Evolutionary conservation across 2,329 filamentous ascomycete genomes (phyloP), one percentile per base, ranked within the genome.

Genomic region (Dactylellina drechsleri): DNA sequence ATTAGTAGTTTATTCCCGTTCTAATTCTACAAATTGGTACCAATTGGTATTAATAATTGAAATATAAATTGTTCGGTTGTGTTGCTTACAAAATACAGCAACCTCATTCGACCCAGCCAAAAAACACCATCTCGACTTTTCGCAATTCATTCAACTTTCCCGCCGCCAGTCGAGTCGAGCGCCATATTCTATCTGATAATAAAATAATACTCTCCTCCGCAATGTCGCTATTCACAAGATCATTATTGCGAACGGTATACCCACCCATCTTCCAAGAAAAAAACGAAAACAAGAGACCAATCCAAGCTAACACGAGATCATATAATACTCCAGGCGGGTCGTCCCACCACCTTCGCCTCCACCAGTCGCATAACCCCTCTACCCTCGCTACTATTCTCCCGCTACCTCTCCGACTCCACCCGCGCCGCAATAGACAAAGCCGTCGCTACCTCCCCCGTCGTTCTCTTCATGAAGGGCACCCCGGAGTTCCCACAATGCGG

Each of bases 391-490:
- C 1, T 74, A 49, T 47, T 62, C 50, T 50, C 57, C 57, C 62
- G 70, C 2, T 67, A 58, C 52, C 87, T 99, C 56, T 97, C 94
- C 36, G 87, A 90, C 79, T 87, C 92, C 81, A 95, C 92, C 10
- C 89, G 87, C 76, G 83, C 88, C 45, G 93, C 93, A 26, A 99
- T 99, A 80, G 92, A 97, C 83, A 92, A 93, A 82, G 94, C 94
- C 36, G 90, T 99, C 15, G 86, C 84, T 23, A 93, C 93, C 0
- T 91, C 93, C 0, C 94, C 94, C 1, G 94, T 99, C 0, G 95
- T 99, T 0, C 86, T 99, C 68, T 99, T 99, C 86, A 99, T 99
- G 95, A 99, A 99, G 85, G 95, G 95, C 73, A 98, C 95, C 0
- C 95, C 95, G 71, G 93, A 97, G 84, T 92, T 89, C 76, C 95